phyloP scores from a whole-genome alignment of 805 yeast species.

The Wickerhamiella alocasiicola region DNA sequence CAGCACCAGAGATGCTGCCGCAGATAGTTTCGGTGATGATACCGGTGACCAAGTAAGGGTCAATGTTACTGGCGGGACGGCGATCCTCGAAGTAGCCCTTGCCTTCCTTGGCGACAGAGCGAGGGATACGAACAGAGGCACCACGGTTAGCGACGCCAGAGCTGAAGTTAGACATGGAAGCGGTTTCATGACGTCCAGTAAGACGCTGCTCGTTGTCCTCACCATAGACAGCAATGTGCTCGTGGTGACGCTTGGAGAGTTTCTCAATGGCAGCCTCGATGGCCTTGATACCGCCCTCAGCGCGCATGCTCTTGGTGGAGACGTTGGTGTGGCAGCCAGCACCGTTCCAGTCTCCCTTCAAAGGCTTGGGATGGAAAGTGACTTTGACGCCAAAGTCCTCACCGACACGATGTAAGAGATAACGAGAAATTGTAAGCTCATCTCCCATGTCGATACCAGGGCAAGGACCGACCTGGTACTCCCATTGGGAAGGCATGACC shows the following conservation, averaged over 20 bases:
- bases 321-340: constrained; percentile 99
- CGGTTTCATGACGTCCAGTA: constrained; percentile 98
- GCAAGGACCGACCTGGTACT: constrained; percentile 99
- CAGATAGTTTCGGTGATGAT: constrained; percentile 94
- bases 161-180: constrained; percentile 79
- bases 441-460: constrained; percentile 95
- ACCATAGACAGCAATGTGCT: constrained; percentile 92
- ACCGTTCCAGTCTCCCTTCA: constrained; percentile 99
- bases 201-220: constrained; percentile 89
- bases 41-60: constrained; percentile 97
- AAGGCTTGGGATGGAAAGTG: constrained; percentile 98
- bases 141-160: constrained; percentile 99
- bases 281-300: constrained; percentile 88
- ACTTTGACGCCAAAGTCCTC: constrained; percentile 99
- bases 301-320: constrained; percentile 83
- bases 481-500: constrained; percentile 99
- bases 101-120: constrained; percentile 96
- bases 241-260: constrained; percentile 90
- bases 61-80: constrained; percentile 99
- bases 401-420: constrained; percentile 83
- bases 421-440: constrained; percentile 92
- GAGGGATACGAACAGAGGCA: constrained; percentile 96
- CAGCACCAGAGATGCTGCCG: constrained; percentile 90
- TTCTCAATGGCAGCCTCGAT: constrained; percentile 88
- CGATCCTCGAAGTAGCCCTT: constrained; percentile 98